Evolutionary conservation across 176 grass and related monocot genomes (phyloP).

Genomic region (Carex kokanica): DNA sequence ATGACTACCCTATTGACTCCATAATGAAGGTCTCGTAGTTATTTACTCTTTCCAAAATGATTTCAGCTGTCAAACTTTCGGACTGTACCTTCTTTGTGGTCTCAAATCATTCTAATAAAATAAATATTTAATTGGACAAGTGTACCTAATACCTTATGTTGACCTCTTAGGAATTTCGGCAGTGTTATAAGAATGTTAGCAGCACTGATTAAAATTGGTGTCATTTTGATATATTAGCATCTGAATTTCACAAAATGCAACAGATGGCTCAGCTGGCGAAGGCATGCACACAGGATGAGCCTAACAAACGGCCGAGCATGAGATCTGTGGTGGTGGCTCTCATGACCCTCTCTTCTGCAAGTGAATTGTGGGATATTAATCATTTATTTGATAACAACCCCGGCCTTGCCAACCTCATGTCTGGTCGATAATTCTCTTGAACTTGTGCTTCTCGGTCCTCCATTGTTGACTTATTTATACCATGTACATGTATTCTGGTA

Average conservation of each 20-base stretch:
- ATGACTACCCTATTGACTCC: slow-evolving; percentile 58
- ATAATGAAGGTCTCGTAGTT: slow-evolving; percentile 46
- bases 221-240: neutral
- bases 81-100: neutral
- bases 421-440: slow-evolving; percentile 44
- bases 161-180: neutral
- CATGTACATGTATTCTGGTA: neutral
- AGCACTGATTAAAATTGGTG: neutral
- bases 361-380: slow-evolving; percentile 73
- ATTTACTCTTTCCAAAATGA: neutral
- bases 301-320: slow-evolving; percentile 68
- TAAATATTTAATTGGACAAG: neutral
- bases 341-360: slow-evolving; percentile 68
- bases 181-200: neutral
- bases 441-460: slow-evolving; percentile 8
- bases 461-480: slow-evolving; percentile 9
- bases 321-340: slow-evolving; percentile 70
- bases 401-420: slow-evolving; percentile 61
- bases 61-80: neutral
- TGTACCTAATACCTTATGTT: neutral
- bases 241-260: slow-evolving; percentile 4
- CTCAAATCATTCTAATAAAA: neutral
- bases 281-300: slow-evolving; percentile 73
- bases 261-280: slow-evolving; percentile 74
- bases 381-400: slow-evolving; percentile 48